Evolutionary conservation across 352 stramenopile genomes (phyloP).

Genomic region (Phytophthora colocasiae): DNA sequence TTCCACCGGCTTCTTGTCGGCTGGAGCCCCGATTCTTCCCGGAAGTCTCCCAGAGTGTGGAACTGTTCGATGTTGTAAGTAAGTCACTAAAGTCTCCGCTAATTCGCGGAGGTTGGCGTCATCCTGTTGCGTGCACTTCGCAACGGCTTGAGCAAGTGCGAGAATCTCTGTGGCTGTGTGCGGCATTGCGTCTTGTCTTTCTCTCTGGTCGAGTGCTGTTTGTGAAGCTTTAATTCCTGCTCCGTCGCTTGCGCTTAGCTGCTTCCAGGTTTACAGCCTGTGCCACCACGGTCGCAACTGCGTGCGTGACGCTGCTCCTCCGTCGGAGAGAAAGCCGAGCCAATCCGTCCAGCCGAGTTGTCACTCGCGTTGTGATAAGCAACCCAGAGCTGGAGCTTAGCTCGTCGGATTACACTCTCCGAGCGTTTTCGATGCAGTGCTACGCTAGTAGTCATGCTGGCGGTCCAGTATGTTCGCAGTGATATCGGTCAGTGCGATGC

Average conservation of each 20-base stretch:
- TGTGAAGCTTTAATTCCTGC: slow-evolving; percentile 8
- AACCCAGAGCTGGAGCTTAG: not conserved
- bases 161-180: slow-evolving; percentile 13
- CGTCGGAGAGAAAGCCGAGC: slow-evolving; percentile 15
- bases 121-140: slow-evolving; percentile 25
- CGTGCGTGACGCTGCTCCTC: not conserved
- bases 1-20: slow-evolving; percentile 28
- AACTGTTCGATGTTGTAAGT: slow-evolving; percentile 34
- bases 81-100: slow-evolving; percentile 47
- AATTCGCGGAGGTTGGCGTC: slow-evolving; percentile 13
- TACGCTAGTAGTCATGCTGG: not conserved
- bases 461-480: not conserved
- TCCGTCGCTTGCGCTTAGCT: slow-evolving; percentile 1
- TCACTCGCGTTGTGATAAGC: slow-evolving; percentile 16
- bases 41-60: slow-evolving; percentile 21
- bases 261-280: slow-evolving; percentile 9
- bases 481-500: not conserved
- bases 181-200: slow-evolving; percentile 6
- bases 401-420: slow-evolving; percentile 7
- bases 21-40: slow-evolving; percentile 14
- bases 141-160: slow-evolving; percentile 20
- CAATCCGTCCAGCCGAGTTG: slow-evolving; percentile 22
- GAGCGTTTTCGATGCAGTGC: slow-evolving; percentile 6
- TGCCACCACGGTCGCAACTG: not conserved
- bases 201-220: slow-evolving; percentile 2